Evolutionary conservation across 306 rosid genomes (phyloP), one percentile per base, ranked within the genome.

Genomic region (Prosopis cineraria): DNA sequence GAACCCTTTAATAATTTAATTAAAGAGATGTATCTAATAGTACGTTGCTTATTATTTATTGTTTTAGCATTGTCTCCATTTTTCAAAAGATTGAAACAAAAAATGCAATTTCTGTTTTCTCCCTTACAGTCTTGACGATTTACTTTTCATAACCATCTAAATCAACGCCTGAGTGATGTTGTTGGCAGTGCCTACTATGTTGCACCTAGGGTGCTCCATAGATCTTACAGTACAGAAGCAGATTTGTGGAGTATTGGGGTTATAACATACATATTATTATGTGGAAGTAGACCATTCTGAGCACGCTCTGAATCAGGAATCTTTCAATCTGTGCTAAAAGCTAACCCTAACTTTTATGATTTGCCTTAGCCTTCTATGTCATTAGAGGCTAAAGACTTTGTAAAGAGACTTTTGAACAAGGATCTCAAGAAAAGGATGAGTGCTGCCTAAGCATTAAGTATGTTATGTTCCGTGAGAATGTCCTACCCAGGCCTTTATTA

Each of bases 241-340:
- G 98, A 96, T 82, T 90, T 96, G 84, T 96, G 99, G 99, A 96
- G 99, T 82, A 86, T 96, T 41, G 99, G 99, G 75, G 99, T 96
- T 37, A 93, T 96, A 59, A 68, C 94, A 33, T 96, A 90, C 64
- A 96, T 96, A 80, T 85, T 93, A 40, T 73, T 96, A 65, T 96
- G 99, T 48, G 98, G 98, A 81, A 93, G 96, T 82, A 92, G 99
- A 11, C 99, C 98, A 40, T 96, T 93, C 82, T 96, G 98, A 97
- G 97, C 98, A 11, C 87, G 97, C 24, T 93, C 97, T 19, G 99
- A 96, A 76, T 96, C 99, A 9, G 97, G 98, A 82, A 93, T 96
- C 75, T 96, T 96, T 62, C 99, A 96, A 68, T 84, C 99, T 22
- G 98, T 96, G 55, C 94, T 96, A 17, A 87, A 97, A 86, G 98